phyloP scores from a whole-genome alignment of 306 rosid species.

The Cyamopsis tetragonoloba region DNA sequence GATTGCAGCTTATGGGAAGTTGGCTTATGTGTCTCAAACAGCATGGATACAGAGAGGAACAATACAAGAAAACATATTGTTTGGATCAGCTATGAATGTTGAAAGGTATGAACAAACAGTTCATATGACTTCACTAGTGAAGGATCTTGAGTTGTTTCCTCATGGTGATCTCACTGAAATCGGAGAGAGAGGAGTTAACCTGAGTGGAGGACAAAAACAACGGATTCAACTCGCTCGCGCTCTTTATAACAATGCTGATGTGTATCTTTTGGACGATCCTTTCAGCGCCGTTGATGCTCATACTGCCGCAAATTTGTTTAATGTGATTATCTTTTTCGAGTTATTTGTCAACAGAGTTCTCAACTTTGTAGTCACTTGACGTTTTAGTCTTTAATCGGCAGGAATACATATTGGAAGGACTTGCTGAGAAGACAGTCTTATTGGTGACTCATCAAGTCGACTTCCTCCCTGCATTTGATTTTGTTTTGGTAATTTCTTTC shows the following conservation, averaged over 20 bases:
- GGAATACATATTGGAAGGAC: constrained; percentile 51
- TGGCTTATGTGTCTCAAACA: constrained; percentile 54
- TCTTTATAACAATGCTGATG: constrained; percentile 61
- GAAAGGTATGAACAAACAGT: constrained; percentile 42
- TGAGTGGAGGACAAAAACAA: constrained; percentile 80
- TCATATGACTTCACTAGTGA: constrained; percentile 36
- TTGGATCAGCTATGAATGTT: constrained; percentile 43
- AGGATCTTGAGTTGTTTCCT: constrained; percentile 56
- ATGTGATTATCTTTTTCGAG: constrained; percentile 28
- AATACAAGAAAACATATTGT: constrained; percentile 45
- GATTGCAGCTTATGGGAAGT: constrained; percentile 38
- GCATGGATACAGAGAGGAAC: constrained; percentile 57
- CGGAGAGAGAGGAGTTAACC: constrained; percentile 53
- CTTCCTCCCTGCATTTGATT: constrained; percentile 48
- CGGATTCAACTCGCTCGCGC: constrained; percentile 87
- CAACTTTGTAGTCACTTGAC: too few species aligned
- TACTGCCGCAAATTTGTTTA: constrained; percentile 39
- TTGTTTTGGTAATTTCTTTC: constrained; percentile 36
- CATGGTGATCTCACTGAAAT: constrained; percentile 43
- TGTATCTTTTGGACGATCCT: constrained; percentile 61
- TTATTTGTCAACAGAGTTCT: too few species aligned
- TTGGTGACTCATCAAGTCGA: constrained; percentile 65
- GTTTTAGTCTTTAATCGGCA: too few species aligned
- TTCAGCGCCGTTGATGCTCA: constrained; percentile 62
- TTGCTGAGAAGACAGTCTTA: constrained; percentile 40